A percentile compares a stretch with the other conserved stretches of the same genome.
phyloP scores from a whole-genome alignment of 768 basidiomycete genomes.

The Xerocomus brunneocitrinus region DNA sequence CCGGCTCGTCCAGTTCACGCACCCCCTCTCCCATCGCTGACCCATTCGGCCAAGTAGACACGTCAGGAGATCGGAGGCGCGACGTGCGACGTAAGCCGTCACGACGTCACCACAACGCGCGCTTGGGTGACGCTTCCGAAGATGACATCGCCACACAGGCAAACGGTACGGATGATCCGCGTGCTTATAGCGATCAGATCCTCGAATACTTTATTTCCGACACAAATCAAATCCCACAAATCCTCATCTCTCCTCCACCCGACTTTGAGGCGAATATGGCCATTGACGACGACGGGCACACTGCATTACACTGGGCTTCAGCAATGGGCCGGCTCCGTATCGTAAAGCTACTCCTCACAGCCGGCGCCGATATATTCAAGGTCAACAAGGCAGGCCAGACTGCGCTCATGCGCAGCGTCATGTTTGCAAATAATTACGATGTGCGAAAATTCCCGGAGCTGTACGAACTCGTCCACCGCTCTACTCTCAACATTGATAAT shows the following conservation, averaged over 20 bases:
- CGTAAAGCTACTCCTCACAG: constrained; percentile 88
- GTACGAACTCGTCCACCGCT: constrained; percentile 95
- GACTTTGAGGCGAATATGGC: constrained; percentile 95
- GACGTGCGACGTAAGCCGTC: constrained; percentile 45
- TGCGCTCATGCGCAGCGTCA: constrained; percentile 95
- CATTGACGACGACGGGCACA: constrained; percentile 98
- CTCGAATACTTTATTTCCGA: constrained; percentile 99
- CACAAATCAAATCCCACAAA: constrained; percentile 81
- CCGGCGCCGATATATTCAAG: constrained; percentile 94
- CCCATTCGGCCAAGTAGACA: constrained; percentile 30
- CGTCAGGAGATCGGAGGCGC: constrained; percentile 28
- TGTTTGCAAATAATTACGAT: constrained; percentile 99
- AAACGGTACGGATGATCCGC: constrained; percentile 50
- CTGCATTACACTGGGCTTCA: constrained; percentile 96
- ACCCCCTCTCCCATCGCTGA: constrained; percentile 85
- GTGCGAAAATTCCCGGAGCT: constrained; percentile 98
- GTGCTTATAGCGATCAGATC: constrained; percentile 91
- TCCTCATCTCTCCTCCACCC: constrained; percentile 81
- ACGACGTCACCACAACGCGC: constrained; percentile 43
- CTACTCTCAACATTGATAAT: constrained; percentile 97
- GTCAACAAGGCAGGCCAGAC: constrained; percentile 97
- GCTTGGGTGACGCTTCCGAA: constrained; percentile 43
- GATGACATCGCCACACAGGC: constrained; percentile 34
- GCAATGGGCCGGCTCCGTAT: constrained; percentile 98
- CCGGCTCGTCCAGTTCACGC: constrained; percentile 81